These are phyloP conservation scores for Diaporthe sp. DNA, from an alignment of 2,329 filamentous ascomycete genomes.

Conservation along the genomic window DNA sequence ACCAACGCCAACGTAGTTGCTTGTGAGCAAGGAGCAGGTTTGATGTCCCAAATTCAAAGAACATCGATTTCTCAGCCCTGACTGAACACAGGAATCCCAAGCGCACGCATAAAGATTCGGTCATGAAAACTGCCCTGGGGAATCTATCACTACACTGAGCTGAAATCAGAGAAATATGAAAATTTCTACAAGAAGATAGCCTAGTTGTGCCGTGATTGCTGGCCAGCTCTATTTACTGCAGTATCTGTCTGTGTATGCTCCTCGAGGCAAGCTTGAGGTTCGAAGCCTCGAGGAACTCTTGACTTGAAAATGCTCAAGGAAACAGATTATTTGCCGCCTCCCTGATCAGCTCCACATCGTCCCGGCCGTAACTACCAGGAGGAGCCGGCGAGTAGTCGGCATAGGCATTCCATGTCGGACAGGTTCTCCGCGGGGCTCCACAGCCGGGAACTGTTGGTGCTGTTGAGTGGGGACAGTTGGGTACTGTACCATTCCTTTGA, in stretches of 20 bases:
- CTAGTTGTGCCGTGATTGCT: not conserved
- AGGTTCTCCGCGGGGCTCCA: not conserved
- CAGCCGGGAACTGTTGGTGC: constrained; percentile 1
- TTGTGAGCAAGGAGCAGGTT: not conserved
- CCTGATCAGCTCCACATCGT: not conserved
- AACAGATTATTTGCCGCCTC: not conserved
- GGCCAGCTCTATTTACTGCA: not conserved
- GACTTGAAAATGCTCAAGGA: not conserved
- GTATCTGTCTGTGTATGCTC: not conserved
- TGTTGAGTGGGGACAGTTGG: not conserved
- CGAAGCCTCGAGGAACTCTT: not conserved
- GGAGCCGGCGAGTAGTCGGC: not conserved
- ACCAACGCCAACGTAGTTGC: too few relatives aligned
- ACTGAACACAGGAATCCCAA: too few relatives aligned
- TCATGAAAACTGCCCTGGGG: not conserved
- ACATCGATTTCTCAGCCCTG: not conserved
- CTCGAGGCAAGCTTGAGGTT: not conserved
- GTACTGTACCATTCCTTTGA: not conserved
- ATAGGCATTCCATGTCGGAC: not conserved
- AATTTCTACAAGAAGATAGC: not conserved
- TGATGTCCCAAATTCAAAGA: not conserved
- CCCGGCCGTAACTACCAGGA: not conserved
- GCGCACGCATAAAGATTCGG: not conserved
- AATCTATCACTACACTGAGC: not conserved
- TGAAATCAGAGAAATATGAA: not conserved